Evolutionary conservation across 2,329 filamentous ascomycete species (phyloP), one percentile per base, ranked within the genome.

Genomic region (Septoria linicola): DNA sequence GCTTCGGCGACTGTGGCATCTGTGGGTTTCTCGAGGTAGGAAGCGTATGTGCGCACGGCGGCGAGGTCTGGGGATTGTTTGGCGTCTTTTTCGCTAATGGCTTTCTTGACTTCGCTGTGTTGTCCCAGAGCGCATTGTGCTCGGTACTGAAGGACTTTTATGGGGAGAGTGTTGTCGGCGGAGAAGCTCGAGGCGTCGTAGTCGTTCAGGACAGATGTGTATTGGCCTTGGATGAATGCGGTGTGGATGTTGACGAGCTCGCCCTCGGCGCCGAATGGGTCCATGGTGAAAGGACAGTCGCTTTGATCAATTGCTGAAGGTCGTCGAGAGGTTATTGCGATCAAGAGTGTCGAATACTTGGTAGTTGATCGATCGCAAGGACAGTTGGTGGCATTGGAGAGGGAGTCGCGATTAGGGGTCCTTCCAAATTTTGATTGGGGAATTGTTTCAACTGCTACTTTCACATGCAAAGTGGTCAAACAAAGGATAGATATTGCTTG

Each of bases 101-200:
- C 83, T 52, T 81, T 77, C 49, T 89, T 73, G 8, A 93, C 90
- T 58, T 86, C 80, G 57, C 84, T 77, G 55, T 85, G 81, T 67
- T 95, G 83, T 48, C 89, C 89, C 6, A 92, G 80, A 44, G 90
- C 90, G 65, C 96, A 83, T 67, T 85, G 86, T 36, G 92, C 84
- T 68, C 93, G 88, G 58, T 92, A 82, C 68, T 86, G 79, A 49
- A 97, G 82, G 37, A 96, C 75, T 52, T 84, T 84, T 34, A 88
- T 87, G 35, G 89, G 82, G 11, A 90, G 78, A 40, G 79, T 78
- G 74, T 96, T 96, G 64, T 87, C 83, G 58, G 84, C 62, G 37
- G 88, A 93, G 66, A 97, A 86, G 53, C 84, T 78, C 4, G 86
- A 83, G 36, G 84, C 86, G 72, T 95, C 87, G 73, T 90, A 95